Evolutionary conservation across 805 yeast genomes (phyloP).

Genomic region (Saturnispora serradocipensis): DNA sequence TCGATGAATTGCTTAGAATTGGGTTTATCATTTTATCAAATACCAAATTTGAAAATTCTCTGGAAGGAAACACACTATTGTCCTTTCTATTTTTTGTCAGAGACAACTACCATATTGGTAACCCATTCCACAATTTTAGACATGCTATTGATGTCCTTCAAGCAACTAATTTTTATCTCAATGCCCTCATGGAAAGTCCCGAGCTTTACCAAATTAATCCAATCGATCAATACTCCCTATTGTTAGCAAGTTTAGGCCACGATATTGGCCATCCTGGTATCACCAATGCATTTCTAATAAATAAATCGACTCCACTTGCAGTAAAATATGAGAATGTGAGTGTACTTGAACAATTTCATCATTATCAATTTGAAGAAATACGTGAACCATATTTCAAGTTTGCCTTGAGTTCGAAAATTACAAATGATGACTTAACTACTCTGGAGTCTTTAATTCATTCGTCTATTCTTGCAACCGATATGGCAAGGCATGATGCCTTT

Average conservation of each 20-base stretch:
- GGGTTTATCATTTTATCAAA: constrained; percentile 43
- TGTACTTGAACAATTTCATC: constrained; percentile 77
- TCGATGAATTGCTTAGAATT: constrained; percentile 58
- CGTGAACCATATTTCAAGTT: constrained; percentile 13
- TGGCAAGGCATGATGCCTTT: constrained; percentile 79
- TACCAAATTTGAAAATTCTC: neutral
- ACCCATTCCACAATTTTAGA: constrained; percentile 89
- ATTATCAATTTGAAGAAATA: constrained; percentile 48
- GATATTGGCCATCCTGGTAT: constrained; percentile 96
- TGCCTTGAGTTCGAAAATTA: neutral
- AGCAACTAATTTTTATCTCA: constrained; percentile 59
- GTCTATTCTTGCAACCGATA: constrained; percentile 74
- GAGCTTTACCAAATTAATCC: constrained; percentile 9
- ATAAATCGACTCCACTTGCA: constrained; percentile 55
- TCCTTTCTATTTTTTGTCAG: constrained; percentile 56
- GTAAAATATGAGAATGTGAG: constrained; percentile 52
- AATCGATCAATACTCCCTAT: constrained; percentile 45
- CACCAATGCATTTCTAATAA: constrained; percentile 64
- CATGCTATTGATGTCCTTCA: constrained; percentile 96
- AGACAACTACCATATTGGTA: constrained; percentile 72
- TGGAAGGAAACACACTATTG: constrained; percentile 2
- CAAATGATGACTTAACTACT: neutral
- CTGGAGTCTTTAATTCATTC: constrained; percentile 11
- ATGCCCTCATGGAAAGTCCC: neutral
- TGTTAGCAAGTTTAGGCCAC: constrained; percentile 85